Evolutionary conservation across 2,329 filamentous ascomycete species (phyloP).

Genomic region (Neophaeococcomyces aloes): DNA sequence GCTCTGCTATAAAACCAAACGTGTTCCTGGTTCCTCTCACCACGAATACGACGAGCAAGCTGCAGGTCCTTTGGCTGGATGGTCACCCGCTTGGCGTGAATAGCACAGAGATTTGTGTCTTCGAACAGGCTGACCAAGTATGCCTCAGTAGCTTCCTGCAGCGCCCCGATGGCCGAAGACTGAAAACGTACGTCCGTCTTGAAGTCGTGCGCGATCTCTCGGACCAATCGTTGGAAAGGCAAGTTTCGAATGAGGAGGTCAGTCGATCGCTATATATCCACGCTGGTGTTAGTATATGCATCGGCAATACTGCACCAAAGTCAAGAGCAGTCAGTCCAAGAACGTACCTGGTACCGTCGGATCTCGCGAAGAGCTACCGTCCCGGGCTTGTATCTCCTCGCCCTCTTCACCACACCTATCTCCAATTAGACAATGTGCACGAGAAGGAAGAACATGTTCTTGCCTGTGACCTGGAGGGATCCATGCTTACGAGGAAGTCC

Average conservation of each 20-base stretch:
- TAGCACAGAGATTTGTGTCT: conserved; percentile 88
- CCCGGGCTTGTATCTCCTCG: conserved; percentile 53
- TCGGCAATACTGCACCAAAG: neutral
- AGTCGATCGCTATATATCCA: conserved; percentile 46
- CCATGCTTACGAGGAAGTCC: neutral
- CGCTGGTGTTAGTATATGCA: neutral
- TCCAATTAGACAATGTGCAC: neutral
- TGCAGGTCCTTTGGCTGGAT: conserved; percentile 99
- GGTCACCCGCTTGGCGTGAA: conserved; percentile 91
- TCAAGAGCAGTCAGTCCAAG: neutral
- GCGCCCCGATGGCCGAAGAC: conserved; percentile 80
- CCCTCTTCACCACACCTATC: neutral
- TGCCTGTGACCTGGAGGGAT: neutral
- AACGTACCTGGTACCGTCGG: conserved; percentile 62
- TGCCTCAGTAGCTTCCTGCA: conserved; percentile 93
- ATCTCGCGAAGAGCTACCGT: conserved; percentile 88
- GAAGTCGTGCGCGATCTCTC: conserved; percentile 43
- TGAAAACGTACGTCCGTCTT: conserved; percentile 80
- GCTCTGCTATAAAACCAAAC: no score
- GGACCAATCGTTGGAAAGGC: conserved; percentile 38
- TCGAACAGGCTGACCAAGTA: conserved; percentile 93
- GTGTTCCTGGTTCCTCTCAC: conserved; percentile 24
- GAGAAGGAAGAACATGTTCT: neutral
- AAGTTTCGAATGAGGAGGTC: conserved; percentile 66
- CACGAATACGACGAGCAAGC: conserved; percentile 69